A percentile compares a stretch with the other conserved stretches of the same genome.
Evolutionary conservation across 208 protist species (phyloP).

Genomic region (Angomonas ambiguus): DNA sequence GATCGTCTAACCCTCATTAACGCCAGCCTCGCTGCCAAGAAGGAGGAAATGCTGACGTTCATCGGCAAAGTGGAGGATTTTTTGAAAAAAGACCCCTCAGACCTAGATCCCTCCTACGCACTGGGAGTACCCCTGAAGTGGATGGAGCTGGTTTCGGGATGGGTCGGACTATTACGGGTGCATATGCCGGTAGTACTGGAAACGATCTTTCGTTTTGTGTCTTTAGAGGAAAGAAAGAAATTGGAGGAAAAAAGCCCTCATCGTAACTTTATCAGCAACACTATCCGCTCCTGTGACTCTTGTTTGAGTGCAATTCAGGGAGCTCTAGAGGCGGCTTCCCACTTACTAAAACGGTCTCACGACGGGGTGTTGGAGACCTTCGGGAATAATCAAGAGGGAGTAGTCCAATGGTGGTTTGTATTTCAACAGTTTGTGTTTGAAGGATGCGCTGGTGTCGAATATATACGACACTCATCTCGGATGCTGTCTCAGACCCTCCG

Average conservation of each 20-base stretch:
- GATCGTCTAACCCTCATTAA: slow-evolving; percentile 51
- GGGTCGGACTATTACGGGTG: slow-evolving; percentile 35
- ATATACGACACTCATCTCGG: slow-evolving; percentile 17
- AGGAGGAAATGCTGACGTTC: slow-evolving; percentile 26
- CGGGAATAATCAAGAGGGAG: not conserved
- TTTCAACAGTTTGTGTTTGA: slow-evolving; percentile 69
- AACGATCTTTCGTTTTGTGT: slow-evolving; percentile 22
- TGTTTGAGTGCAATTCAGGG: slow-evolving; percentile 32
- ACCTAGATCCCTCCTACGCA: slow-evolving; percentile 23
- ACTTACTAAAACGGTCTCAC: slow-evolving; percentile 25
- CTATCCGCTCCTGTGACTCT: not conserved
- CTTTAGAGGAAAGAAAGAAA: not conserved
- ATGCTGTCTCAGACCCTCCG: slow-evolving; percentile 21
- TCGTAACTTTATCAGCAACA: not conserved
- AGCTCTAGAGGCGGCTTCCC: slow-evolving; percentile 27
- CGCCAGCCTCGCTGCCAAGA: slow-evolving; percentile 37
- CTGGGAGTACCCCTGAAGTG: slow-evolving; percentile 15
- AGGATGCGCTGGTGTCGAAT: slow-evolving; percentile 25
- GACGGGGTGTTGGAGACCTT: not conserved
- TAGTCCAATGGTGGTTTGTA: slow-evolving; percentile 29
- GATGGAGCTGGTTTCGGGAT: slow-evolving; percentile 13
- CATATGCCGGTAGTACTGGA: slow-evolving; percentile 61
- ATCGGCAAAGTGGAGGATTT: not conserved
- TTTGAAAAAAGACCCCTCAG: slow-evolving; percentile 12
- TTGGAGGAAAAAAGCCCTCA: not conserved